Percentiles rank a stretch among this genome's conserved stretches.
phyloP scores from a whole-genome alignment of 805 yeast species.

The Myxozyma melibiosi region DNA sequence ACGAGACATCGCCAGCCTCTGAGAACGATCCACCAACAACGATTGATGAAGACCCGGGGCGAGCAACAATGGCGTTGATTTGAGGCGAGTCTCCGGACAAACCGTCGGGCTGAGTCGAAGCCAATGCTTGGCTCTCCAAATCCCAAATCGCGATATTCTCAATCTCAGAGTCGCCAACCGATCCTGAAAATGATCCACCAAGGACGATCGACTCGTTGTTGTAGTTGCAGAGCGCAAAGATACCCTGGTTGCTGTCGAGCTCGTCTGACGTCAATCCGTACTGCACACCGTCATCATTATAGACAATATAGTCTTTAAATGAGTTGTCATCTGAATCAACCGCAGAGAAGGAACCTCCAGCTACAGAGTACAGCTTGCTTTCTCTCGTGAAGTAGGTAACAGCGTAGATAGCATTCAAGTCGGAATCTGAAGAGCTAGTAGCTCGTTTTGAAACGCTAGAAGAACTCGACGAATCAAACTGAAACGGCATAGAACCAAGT shows the following conservation, averaged over 20 bases:
- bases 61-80: conserved; percentile 48
- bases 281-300: conserved; percentile 37
- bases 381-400: conserved; percentile 53
- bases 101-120: conserved; percentile 54
- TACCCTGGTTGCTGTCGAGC: conserved; percentile 26
- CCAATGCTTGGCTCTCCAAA: conserved; percentile 47
- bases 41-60: conserved; percentile 48
- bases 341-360: conserved; percentile 60
- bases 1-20: conserved; percentile 57
- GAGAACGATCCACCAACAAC: conserved; percentile 76
- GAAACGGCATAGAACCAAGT: conserved; percentile 15
- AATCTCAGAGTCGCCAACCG: conserved; percentile 35
- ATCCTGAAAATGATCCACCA: conserved; percentile 43
- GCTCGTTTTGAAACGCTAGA: not conserved
- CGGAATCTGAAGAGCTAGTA: not conserved
- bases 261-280: conserved; percentile 34
- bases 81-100: conserved; percentile 44
- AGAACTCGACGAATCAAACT: not conserved
- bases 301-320: conserved; percentile 40
- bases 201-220: conserved; percentile 35
- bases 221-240: conserved; percentile 37
- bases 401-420: conserved; percentile 34
- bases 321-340: conserved; percentile 31
- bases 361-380: conserved; percentile 44
- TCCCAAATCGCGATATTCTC: conserved; percentile 59